phyloP scores from a whole-genome alignment of 2,329 filamentous ascomycete genomes.

The Penicillium sp. region DNA sequence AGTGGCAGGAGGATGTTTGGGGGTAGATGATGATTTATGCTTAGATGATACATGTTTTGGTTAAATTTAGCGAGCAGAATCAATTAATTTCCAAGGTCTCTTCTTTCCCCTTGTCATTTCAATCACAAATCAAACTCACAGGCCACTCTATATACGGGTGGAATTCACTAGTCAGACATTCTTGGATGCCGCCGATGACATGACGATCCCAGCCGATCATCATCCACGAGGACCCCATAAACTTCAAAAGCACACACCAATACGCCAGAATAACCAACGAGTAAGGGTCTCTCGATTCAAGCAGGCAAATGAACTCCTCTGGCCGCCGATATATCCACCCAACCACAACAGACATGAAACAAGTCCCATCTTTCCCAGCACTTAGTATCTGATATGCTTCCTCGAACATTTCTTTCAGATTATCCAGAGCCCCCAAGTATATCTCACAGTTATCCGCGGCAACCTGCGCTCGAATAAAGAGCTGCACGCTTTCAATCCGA shows the following conservation, averaged over 20 bases:
- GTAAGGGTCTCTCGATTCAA: constrained; percentile 31
- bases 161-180: constrained; percentile 19
- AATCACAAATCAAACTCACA: constrained; percentile 2
- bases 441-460: not conserved
- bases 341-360: constrained; percentile 28
- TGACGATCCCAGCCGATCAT: constrained; percentile 37
- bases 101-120: not conserved
- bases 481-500: constrained; percentile 13
- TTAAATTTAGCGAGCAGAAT: not conserved
- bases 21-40: not conserved
- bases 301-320: constrained; percentile 19
- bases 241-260: constrained; percentile 35
- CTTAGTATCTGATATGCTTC: constrained; percentile 20
- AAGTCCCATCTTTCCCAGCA: constrained; percentile 9
- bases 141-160: constrained; percentile 33
- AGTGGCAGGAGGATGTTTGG: constrained; percentile 60
- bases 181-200: constrained; percentile 31
- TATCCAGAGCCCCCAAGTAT: constrained; percentile 13
- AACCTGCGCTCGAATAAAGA: constrained; percentile 13
- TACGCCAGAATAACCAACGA: constrained; percentile 32
- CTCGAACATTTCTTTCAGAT: constrained; percentile 17
- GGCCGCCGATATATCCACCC: constrained; percentile 35
- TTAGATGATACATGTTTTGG: not conserved
- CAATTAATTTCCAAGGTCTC: not conserved
- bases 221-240: constrained; percentile 35